These are phyloP conservation scores for Eucalyptus virginea DNA, from an alignment of 345 rosid species.

Conservation along the genomic window DNA sequence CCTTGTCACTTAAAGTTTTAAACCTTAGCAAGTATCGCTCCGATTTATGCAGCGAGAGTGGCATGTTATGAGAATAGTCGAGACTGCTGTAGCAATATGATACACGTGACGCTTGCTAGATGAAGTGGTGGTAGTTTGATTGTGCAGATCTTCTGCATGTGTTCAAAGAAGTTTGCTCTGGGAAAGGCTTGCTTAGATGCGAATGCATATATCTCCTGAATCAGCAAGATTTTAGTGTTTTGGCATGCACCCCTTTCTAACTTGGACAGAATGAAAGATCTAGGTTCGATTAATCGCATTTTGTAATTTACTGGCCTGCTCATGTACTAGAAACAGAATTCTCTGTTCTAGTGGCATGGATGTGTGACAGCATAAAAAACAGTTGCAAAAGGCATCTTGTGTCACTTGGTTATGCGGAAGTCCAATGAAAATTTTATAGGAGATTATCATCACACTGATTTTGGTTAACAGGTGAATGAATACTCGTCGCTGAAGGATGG, in stretches of 20 bases:
- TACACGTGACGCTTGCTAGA: background rate
- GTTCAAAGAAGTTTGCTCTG: background rate
- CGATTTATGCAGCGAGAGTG: background rate
- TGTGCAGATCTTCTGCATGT: background rate
- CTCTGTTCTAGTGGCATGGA: background rate
- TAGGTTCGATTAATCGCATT: background rate
- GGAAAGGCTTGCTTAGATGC: background rate
- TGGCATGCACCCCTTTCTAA: background rate
- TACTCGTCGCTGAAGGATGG: slow-evolving; percentile 80
- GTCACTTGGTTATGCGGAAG: background rate
- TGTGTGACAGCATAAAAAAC: background rate
- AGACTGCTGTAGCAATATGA: background rate
- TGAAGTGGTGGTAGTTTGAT: background rate
- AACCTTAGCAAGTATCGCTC: background rate
- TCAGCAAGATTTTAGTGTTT: background rate
- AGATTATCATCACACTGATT: background rate
- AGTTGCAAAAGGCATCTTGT: background rate
- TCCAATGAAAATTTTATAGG: background rate
- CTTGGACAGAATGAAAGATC: background rate
- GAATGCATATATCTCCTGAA: background rate
- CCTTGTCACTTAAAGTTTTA: background rate
- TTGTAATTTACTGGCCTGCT: background rate
- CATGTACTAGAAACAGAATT: background rate
- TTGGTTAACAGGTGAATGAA: slow-evolving; percentile 60
- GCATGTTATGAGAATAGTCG: background rate